A percentile compares a stretch with the other conserved stretches of the same genome.
Conservation (phyloP, 2,329 filamentous ascomycete genomes). For the Tympanopsis confertula region DNA sequence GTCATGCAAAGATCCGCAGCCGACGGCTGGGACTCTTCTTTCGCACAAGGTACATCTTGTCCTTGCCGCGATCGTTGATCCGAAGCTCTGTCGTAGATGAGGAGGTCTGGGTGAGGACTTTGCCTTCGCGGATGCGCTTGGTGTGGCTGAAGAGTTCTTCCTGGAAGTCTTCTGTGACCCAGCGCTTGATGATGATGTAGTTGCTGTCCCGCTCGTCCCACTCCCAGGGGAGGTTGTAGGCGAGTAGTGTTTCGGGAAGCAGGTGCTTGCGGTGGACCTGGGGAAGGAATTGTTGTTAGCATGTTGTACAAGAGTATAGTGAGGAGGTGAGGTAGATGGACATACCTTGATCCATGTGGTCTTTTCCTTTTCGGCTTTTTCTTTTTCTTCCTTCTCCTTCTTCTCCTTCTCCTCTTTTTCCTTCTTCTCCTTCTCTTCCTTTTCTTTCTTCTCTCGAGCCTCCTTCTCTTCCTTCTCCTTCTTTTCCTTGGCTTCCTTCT, state of each 20-base stretch:
- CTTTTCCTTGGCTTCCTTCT: neutral
- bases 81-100: conserved; percentile 7
- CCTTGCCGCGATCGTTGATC: conserved; percentile 25
- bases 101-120: conserved; percentile 14
- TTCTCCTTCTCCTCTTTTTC: no score
- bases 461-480: conserved; percentile 1
- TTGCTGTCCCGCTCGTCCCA: conserved; percentile 31
- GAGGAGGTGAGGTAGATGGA: neutral
- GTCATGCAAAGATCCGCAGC: conserved; percentile 20
- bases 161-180: conserved; percentile 36
- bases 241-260: conserved; percentile 24
- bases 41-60: conserved; percentile 30
- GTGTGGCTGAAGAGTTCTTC: conserved; percentile 41
- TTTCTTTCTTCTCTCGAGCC: conserved; percentile 1
- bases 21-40: conserved; percentile 24
- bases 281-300: neutral
- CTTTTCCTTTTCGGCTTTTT: conserved; percentile 13
- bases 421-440: conserved; percentile 13
- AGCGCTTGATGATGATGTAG: conserved; percentile 41
- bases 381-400: conserved; percentile 17
- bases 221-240: conserved; percentile 20
- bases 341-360: conserved; percentile 29
- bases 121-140: conserved; percentile 22
- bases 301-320: conserved; percentile 4
- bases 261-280: conserved; percentile 31